Evolutionary conservation across 2,329 filamentous ascomycete species (phyloP), one percentile per base, ranked within the genome.

Genomic region (Pseudogymnoascus sp.): DNA sequence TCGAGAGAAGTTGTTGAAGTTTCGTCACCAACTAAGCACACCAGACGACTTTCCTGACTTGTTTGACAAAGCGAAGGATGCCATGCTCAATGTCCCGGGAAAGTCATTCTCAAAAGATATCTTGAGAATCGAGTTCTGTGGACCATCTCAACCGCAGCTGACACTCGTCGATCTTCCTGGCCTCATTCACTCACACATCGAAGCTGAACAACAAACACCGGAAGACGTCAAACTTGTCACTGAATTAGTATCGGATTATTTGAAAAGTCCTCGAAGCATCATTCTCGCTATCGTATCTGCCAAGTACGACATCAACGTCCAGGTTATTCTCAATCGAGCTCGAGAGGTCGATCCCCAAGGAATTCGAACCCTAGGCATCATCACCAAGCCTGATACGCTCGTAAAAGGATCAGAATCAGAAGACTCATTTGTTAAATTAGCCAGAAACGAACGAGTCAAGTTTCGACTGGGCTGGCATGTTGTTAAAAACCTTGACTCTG

Each of bases 141-240:
- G 68, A 1, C 67, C 67, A 40, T 70, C 76, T 3, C 75, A 76
- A 21, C 79, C 78, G 2, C 79, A 84, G 16, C 75, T 87, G 18
- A 86, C 84, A 0, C 75, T 87, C 34, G 82, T 87, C 4, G 83
- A 87, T 69, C 75, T 87, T 1, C 84, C 84, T 0, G 84, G 84
- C 1, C 71, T 87, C 6, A 82, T 85, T 53, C 76, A 80, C 38
- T 75, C 77, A 0, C 72, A 77, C 8, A 79, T 75, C 12, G 76
- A 77, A n/a, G 28, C 50, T n/a, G 40, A 14, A 42, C 71, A 77
- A 0, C 78, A 84, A 64, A 78, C 76, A 1, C 71, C 71, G 1
- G 69, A 69, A 1, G 81, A 82, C 56, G 76, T 78, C 0, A 70
- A 76, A 1, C 64, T 79, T 1, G 79, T 87, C 5, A 66, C 73